Conservation (phyloP, 2,329 filamentous ascomycete species). For the Microsporum ferrugineum region DNA sequence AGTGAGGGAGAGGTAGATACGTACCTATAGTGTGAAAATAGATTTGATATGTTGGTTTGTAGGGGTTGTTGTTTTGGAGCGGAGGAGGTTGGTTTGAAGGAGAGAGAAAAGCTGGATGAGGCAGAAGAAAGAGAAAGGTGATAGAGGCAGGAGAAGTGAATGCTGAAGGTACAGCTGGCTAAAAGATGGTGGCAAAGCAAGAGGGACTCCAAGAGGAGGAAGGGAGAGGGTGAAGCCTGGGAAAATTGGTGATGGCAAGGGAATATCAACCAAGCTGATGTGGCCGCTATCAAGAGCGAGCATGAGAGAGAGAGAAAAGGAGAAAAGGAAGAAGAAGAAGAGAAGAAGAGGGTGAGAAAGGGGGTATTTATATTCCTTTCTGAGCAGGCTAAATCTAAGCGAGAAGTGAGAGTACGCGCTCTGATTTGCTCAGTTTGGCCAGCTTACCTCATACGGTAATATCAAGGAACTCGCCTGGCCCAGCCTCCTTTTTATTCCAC, state of each 20-base stretch:
- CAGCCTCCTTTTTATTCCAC: background rate
- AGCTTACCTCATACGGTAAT: background rate
- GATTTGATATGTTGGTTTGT: too few relatives aligned
- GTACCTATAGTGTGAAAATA: too few relatives aligned
- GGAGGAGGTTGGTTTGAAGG: background rate
- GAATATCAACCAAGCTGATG: background rate
- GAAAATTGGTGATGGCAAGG: background rate
- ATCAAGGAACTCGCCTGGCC: background rate
- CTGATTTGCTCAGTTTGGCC: conserved; percentile 5
- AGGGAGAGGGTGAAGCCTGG: background rate
- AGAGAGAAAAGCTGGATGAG: background rate
- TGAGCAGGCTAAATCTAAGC: conserved; percentile 7
- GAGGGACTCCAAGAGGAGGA: background rate
- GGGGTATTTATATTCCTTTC: conserved; percentile 9
- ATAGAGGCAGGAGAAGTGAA: background rate
- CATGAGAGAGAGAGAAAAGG: background rate
- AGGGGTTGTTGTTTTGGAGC: too few relatives aligned
- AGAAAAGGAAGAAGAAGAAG: conserved; percentile 4
- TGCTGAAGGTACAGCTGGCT: background rate
- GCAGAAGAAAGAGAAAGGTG: background rate
- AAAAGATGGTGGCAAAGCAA: background rate
- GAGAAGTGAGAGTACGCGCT: background rate
- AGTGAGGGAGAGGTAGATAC: background rate
- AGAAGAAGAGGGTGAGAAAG: background rate
- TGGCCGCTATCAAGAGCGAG: background rate